These are phyloP conservation scores for Malus domestica DNA, from an alignment of 306 rosid species.

Conservation along the genomic window ASM211411v1 NC_041802.1:21060501-21061000, in stretches of 20 bases:
- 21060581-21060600: conserved; percentile 22
- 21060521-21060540: conserved; percentile 27
- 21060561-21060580: conserved; percentile 31
- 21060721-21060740: conserved; percentile 23
- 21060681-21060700: conserved; percentile 20
- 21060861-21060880: no score
- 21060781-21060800: no score
- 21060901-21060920: no score
- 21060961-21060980: neutral
- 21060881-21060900: no score
- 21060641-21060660: conserved; percentile 25
- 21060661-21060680: conserved; percentile 18
- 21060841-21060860: no score
- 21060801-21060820: neutral
- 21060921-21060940: neutral
- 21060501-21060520: conserved; percentile 35
- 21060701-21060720: conserved; percentile 28
- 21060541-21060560: conserved; percentile 20
- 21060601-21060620: conserved; percentile 20
- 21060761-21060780: no score
- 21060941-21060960: no score
- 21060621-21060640: conserved; percentile 9
- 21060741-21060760: conserved; percentile 29
- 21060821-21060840: no score
- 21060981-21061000: conserved; percentile 21